phyloP scores from a whole-genome alignment of 176 grass and related monocot species.

The Juncus effusus region DNA sequence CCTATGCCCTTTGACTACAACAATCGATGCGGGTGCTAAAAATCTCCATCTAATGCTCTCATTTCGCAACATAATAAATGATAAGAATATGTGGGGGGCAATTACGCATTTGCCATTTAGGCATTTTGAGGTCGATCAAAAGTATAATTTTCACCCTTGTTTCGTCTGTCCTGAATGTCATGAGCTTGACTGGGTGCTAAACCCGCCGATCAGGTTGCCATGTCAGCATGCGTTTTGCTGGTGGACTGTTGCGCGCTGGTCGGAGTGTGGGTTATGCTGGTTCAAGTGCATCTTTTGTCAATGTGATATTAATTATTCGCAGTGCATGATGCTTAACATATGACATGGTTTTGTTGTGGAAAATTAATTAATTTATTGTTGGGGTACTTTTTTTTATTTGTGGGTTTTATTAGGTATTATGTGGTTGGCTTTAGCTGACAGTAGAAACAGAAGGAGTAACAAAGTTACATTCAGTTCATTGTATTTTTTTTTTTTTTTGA shows the following conservation, averaged over 20 bases:
- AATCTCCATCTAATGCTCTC: background rate
- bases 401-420: too few relatives aligned
- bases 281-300: constrained; percentile 12
- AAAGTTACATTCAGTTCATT: too few relatives aligned
- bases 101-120: background rate
- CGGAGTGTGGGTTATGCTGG: background rate
- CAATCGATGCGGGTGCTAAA: constrained; percentile 4
- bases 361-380: background rate
- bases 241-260: background rate
- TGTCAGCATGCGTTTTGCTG: constrained; percentile 17
- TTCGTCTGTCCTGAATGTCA: constrained; percentile 1
- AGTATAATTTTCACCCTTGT: constrained; percentile 4
- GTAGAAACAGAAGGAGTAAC: too few relatives aligned
- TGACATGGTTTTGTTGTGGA: constrained; percentile 2
- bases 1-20: constrained; percentile 9
- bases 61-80: background rate
- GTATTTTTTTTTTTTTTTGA: too few relatives aligned
- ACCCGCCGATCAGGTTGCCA: background rate
- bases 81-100: constrained; percentile 1
- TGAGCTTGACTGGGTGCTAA: background rate
- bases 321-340: background rate
- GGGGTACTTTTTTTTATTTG: too few relatives aligned
- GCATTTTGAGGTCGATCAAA: background rate
- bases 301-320: background rate
- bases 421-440: too few relatives aligned